phyloP scores from a whole-genome alignment of 2,329 filamentous ascomycete genomes.

The Colletotrichum costaricense region DNA sequence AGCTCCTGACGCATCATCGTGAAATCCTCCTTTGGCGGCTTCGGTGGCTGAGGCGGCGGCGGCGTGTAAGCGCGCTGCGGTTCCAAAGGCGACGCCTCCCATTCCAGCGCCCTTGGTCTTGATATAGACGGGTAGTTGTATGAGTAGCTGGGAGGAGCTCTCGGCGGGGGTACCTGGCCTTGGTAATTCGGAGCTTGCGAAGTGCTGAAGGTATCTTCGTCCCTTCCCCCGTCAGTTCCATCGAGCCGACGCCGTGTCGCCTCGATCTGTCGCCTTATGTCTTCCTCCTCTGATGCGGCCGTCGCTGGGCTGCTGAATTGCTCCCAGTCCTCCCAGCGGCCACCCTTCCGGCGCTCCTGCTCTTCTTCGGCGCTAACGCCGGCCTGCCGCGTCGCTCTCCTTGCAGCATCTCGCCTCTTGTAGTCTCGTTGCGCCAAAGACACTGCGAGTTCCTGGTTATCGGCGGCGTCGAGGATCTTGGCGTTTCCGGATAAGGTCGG shows the following conservation, averaged over 20 bases:
- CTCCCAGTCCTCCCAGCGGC: slow-evolving; percentile 57
- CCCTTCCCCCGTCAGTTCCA: slow-evolving; percentile 41
- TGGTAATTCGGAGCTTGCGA: slow-evolving; percentile 38
- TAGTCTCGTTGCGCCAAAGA: slow-evolving; percentile 81
- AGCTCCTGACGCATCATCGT: slow-evolving; percentile 21
- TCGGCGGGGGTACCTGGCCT: slow-evolving; percentile 34
- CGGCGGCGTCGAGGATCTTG: slow-evolving; percentile 74
- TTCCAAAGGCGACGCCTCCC: slow-evolving; percentile 45
- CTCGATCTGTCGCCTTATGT: slow-evolving; percentile 64
- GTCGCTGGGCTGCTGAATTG: slow-evolving; percentile 35
- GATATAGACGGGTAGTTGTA: slow-evolving; percentile 70
- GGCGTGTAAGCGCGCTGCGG: slow-evolving; percentile 27
- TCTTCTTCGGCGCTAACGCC: slow-evolving; percentile 69
- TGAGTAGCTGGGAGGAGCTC: slow-evolving; percentile 34
- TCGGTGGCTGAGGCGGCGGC: slow-evolving; percentile 45
- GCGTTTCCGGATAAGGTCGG: slow-evolving; percentile 68
- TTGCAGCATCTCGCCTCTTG: slow-evolving; percentile 71
- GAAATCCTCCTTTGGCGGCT: slow-evolving; percentile 45
- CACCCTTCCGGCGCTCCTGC: slow-evolving; percentile 60
- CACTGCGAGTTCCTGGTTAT: slow-evolving; percentile 81
- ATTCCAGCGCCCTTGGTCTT: slow-evolving; percentile 61
- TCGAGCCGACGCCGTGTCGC: slow-evolving; percentile 61
- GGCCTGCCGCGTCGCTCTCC: slow-evolving; percentile 67
- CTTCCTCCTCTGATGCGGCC: slow-evolving; percentile 52
- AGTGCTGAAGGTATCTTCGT: slow-evolving; percentile 38